Evolutionary conservation across 2,329 filamentous ascomycete species (phyloP).

Genomic region (Pleomassaria siparia): DNA sequence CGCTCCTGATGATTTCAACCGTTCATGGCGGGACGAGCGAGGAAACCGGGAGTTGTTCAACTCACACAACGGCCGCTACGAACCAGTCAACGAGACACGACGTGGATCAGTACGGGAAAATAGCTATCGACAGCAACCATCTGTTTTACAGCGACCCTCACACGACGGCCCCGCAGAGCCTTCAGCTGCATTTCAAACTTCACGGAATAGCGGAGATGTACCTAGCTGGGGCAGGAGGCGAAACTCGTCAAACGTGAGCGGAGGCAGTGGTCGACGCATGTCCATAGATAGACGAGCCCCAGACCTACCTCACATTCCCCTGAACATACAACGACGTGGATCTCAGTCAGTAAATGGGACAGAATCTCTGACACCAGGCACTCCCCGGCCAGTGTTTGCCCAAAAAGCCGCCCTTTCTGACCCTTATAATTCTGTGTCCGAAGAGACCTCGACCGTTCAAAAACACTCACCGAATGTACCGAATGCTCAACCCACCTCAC

Average conservation of each 20-base stretch:
- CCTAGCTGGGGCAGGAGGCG: slow-evolving; percentile 71
- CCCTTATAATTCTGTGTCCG: slow-evolving; percentile 69
- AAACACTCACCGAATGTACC: slow-evolving; percentile 32
- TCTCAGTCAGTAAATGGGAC: slow-evolving; percentile 34
- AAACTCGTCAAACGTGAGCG: slow-evolving; percentile 89
- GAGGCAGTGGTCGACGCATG: slow-evolving; percentile 71
- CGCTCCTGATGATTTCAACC: slow-evolving; percentile 88
- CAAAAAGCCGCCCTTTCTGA: slow-evolving; percentile 82
- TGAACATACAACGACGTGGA: slow-evolving; percentile 32
- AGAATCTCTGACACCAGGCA: slow-evolving; percentile 23
- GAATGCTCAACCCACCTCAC: slow-evolving; percentile 38
- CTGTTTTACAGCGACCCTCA: slow-evolving; percentile 74
- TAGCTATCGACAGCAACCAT: slow-evolving; percentile 71
- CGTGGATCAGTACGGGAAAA: slow-evolving; percentile 70
- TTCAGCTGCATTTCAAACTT: slow-evolving; percentile 82
- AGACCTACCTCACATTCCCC: slow-evolving; percentile 29
- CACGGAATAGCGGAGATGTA: slow-evolving; percentile 66
- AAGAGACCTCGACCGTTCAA: slow-evolving; percentile 24
- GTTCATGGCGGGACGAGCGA: slow-evolving; percentile 76
- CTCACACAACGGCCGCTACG: slow-evolving; percentile 91
- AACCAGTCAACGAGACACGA: slow-evolving; percentile 77
- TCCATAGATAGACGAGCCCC: slow-evolving; percentile 55
- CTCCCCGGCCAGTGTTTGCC: slow-evolving; percentile 21
- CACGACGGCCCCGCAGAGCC: slow-evolving; percentile 74
- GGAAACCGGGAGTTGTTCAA: slow-evolving; percentile 82